These are phyloP conservation scores for Zygosaccharomyces pseudobailii DNA, from an alignment of 1,139 yeast genomes.

Conservation along the genomic window DNA sequence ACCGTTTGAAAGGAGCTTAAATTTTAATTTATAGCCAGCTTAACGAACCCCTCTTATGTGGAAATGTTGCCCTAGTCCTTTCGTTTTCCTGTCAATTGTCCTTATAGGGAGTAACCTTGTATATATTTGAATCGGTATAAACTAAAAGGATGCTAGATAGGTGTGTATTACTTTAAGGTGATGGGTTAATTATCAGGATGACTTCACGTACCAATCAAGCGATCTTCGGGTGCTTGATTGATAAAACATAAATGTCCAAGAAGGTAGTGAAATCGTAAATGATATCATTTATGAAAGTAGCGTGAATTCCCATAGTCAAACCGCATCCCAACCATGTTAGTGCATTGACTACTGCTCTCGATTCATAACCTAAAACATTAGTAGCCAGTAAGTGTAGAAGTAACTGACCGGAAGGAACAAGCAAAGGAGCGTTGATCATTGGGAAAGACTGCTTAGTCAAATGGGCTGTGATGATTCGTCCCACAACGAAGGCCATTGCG, in stretches of 20 bases:
- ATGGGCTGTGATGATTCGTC: slow-evolving; percentile 85
- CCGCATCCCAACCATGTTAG: slow-evolving; percentile 75
- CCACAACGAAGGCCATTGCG: slow-evolving; percentile 77
- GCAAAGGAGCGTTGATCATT: slow-evolving; percentile 60
- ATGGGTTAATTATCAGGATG: background rate
- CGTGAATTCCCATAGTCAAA: slow-evolving; percentile 67
- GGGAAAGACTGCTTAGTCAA: slow-evolving; percentile 80
- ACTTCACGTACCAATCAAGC: slow-evolving; percentile 18
- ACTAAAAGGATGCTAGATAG: background rate
- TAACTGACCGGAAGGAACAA: slow-evolving; percentile 59
- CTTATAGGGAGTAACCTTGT: slow-evolving; percentile 15
- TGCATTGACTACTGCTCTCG: slow-evolving; percentile 41
- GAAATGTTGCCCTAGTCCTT: background rate
- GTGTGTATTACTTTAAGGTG: background rate
- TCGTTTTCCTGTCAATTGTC: background rate
- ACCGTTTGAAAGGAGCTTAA: slow-evolving; percentile 12
- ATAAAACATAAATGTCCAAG: slow-evolving; percentile 79
- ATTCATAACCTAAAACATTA: slow-evolving; percentile 39
- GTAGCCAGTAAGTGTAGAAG: slow-evolving; percentile 40
- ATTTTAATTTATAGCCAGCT: background rate
- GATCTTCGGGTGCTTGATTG: slow-evolving; percentile 73
- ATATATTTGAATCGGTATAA: slow-evolving; percentile 12
- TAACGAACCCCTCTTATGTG: slow-evolving; percentile 3
- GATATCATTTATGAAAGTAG: slow-evolving; percentile 74
- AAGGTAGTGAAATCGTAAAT: slow-evolving; percentile 76